Percentiles rank a stretch among this genome's conserved stretches.
These are phyloP conservation scores for Cyathus striatus DNA, from an alignment of 768 basidiomycete genomes.

Conservation along the genomic window DNA sequence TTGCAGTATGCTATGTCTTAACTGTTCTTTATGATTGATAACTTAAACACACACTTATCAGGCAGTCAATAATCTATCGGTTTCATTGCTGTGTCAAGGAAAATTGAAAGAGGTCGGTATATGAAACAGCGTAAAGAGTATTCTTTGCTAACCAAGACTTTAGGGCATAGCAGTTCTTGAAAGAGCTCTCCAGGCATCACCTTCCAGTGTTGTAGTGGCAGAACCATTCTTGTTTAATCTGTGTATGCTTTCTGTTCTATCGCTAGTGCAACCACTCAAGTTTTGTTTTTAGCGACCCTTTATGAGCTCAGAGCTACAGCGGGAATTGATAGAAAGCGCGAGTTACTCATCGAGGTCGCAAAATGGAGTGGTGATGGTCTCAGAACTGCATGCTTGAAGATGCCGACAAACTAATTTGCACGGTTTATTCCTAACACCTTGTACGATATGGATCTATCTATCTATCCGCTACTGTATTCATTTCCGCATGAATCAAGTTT, in stretches of 20 bases:
- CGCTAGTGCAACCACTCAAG: not conserved
- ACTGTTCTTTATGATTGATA: not conserved
- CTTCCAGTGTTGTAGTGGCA: constrained; percentile 66
- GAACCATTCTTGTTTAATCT: constrained; percentile 86
- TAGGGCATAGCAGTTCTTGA: constrained; percentile 74
- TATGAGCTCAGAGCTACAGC: constrained; percentile 76
- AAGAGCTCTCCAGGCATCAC: constrained; percentile 53
- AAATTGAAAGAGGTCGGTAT: constrained; percentile 59
- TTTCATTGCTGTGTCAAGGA: constrained; percentile 66
- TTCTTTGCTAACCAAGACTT: not conserved
- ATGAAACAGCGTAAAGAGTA: not conserved
- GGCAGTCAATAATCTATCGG: constrained; percentile 77
- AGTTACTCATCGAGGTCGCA: constrained; percentile 68
- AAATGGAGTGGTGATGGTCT: constrained; percentile 87
- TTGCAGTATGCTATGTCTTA: constrained; percentile 37
- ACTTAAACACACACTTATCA: constrained; percentile 12
- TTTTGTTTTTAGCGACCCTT: constrained; percentile 53
- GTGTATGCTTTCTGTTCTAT: constrained; percentile 40
- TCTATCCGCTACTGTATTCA: too few species aligned
- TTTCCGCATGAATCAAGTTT: not conserved
- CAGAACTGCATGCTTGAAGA: constrained; percentile 71
- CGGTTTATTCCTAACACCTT: too few species aligned
- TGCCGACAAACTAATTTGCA: constrained; percentile 49
- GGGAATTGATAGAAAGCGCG: constrained; percentile 72
- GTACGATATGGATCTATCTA: too few species aligned